A percentile compares a stretch with the other conserved stretches of the same genome.
Evolutionary conservation across 345 rosid species (phyloP).

Genomic region (Gossypium bickii): DNA sequence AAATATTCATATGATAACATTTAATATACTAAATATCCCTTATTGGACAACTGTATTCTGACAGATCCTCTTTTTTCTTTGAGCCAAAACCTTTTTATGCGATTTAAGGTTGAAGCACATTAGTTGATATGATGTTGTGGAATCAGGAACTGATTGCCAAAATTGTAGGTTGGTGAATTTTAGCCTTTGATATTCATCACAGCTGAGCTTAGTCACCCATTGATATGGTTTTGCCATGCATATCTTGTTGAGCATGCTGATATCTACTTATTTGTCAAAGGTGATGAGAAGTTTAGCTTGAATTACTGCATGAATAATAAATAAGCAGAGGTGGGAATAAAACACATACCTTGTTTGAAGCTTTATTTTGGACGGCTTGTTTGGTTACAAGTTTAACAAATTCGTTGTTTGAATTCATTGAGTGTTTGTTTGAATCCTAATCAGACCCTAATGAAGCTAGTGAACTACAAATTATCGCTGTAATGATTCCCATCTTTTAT

Average conservation of each 20-base stretch:
- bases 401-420: not conserved
- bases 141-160: not conserved
- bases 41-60: no score
- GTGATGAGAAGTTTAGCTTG: not conserved
- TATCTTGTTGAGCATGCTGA: not conserved
- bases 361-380: not conserved
- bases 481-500: not conserved
- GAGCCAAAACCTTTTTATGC: no score
- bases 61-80: no score
- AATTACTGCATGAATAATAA: not conserved
- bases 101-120: no score
- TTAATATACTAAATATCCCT: no score
- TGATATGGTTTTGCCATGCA: not conserved
- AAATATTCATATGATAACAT: no score
- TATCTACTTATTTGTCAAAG: not conserved
- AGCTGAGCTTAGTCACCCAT: not conserved
- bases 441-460: not conserved
- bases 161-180: not conserved
- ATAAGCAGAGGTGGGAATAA: not conserved
- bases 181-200: not conserved
- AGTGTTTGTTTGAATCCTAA: not conserved
- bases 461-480: not conserved
- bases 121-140: no score
- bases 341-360: not conserved
- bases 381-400: not conserved